These are phyloP conservation scores for Emiliania huxleyi DNA, from an alignment of 78 protist genomes.

Conservation along the genomic window DNA sequence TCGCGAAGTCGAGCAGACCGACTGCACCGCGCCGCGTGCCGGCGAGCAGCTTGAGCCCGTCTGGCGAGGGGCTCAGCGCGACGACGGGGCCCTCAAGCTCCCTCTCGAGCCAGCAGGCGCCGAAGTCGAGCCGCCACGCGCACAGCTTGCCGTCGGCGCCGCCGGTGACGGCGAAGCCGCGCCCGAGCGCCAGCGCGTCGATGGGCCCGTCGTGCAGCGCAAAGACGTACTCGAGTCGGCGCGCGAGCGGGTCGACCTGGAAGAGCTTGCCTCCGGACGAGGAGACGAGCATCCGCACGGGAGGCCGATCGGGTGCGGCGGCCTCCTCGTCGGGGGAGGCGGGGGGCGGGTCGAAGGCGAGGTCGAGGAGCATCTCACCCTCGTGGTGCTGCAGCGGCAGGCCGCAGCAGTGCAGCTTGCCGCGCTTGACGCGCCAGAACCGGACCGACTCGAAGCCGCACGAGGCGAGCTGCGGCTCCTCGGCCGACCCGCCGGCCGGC, in stretches of 20 bases:
- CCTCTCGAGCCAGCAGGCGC: neutral
- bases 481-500: neutral
- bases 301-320: neutral
- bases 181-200: neutral
- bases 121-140: conserved; percentile 29
- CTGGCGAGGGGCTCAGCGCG: neutral
- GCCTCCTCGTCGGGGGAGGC: neutral
- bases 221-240: neutral
- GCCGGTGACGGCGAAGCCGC: conserved; percentile 23
- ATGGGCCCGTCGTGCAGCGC: conserved; percentile 1
- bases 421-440: neutral
- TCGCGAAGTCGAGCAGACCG: conserved; percentile 1
- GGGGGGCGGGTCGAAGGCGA: neutral
- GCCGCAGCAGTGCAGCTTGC: neutral
- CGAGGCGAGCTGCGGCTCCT: neutral
- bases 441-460: neutral
- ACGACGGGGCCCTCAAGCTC: neutral
- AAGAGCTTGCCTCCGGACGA: neutral
- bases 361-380: neutral
- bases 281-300: neutral
- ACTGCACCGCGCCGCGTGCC: neutral
- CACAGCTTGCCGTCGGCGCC: neutral
- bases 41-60: neutral
- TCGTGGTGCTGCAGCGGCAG: neutral
- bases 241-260: neutral